Conservation (phyloP, 306 rosid genomes). For the apple (Malus domestica) region ASM211411v1 NC_041804.1:12018501-12019000, state of each 20-base stretch:
- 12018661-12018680: slow-evolving; percentile 81
- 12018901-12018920: neutral
- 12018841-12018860: neutral
- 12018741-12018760: neutral
- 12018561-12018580: slow-evolving; percentile 39
- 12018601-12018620: slow-evolving; percentile 94
- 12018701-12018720: slow-evolving; percentile 31
- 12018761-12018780: neutral
- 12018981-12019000: no score
- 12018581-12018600: slow-evolving; percentile 78
- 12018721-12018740: slow-evolving; percentile 9
- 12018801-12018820: neutral
- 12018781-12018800: neutral
- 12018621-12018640: slow-evolving; percentile 89
- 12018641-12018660: slow-evolving; percentile 96
- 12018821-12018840: neutral
- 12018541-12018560: neutral
- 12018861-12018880: neutral
- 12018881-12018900: neutral
- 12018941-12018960: neutral
- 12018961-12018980: no score
- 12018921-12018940: neutral
- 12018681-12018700: slow-evolving; percentile 89
- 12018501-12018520: neutral
- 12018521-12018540: neutral